phyloP scores from a whole-genome alignment of 148 eudicot genomes.

The Persicaria maculosa region DNA sequence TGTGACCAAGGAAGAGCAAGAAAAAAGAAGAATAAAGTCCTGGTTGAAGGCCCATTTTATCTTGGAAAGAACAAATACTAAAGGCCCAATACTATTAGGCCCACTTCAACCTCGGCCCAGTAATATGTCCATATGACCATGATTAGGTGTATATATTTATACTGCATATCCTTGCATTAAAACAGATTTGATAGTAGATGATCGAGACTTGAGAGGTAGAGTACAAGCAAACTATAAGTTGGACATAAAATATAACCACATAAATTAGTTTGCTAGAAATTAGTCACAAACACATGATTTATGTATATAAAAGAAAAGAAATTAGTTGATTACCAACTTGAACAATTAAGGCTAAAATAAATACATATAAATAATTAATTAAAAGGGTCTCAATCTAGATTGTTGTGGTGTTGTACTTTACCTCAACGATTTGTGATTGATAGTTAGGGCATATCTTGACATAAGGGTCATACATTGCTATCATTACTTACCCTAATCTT shows the following conservation, averaged over 20 bases:
- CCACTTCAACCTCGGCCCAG: too few species aligned
- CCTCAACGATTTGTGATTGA: slow-evolving; percentile 12
- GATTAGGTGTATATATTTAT: too few species aligned
- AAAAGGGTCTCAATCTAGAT: not conserved
- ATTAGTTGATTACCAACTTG: slow-evolving; percentile 8
- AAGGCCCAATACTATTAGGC: too few species aligned
- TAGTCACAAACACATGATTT: not conserved
- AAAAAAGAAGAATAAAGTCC: too few species aligned
- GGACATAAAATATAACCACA: not conserved
- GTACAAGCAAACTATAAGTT: slow-evolving; percentile 4
- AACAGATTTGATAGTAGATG: not conserved
- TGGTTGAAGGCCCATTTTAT: too few species aligned
- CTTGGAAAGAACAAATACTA: too few species aligned
- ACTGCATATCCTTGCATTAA: too few species aligned
- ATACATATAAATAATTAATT: not conserved
- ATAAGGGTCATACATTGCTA: slow-evolving; percentile 10
- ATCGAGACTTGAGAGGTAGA: not conserved
- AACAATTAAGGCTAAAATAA: not conserved
- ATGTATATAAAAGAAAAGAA: not conserved
- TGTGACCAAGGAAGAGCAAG: too few species aligned
- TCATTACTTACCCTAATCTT: slow-evolving; percentile 9
- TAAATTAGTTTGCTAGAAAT: not conserved
- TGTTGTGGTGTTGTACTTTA: slow-evolving; percentile 14
- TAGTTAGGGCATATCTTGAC: slow-evolving; percentile 7
- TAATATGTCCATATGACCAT: too few species aligned